Percentiles rank a stretch among this genome's conserved stretches.
These are phyloP conservation scores for Globisporangium perplexum DNA, from an alignment of 352 stramenopile genomes.

Conservation along the genomic window DNA sequence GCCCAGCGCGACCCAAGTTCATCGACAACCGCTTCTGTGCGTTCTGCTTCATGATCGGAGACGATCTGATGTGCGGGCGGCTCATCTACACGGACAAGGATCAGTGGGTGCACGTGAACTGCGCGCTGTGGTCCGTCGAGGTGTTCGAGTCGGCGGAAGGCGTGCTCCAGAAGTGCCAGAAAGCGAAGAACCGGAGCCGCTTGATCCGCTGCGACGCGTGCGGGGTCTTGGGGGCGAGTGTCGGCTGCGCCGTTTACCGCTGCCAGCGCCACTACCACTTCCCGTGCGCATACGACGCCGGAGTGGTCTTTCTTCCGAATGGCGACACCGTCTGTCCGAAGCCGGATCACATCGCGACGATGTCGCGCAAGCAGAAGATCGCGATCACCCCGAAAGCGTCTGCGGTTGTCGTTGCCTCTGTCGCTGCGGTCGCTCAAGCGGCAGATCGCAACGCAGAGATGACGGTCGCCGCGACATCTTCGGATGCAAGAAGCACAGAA, in stretches of 20 bases:
- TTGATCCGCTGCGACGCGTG: slow-evolving; percentile 91
- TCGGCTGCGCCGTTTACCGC: slow-evolving; percentile 86
- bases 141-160: slow-evolving; percentile 79
- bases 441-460: not conserved
- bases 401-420: not conserved
- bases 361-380: slow-evolving; percentile 27
- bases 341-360: slow-evolving; percentile 39
- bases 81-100: slow-evolving; percentile 80
- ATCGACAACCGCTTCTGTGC: slow-evolving; percentile 71
- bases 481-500: not conserved
- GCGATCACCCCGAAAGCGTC: not conserved
- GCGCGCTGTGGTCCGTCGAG: slow-evolving; percentile 91
- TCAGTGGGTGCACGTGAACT: slow-evolving; percentile 91
- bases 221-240: slow-evolving; percentile 83
- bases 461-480: not conserved
- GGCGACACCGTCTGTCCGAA: slow-evolving; percentile 65
- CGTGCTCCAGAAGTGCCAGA: slow-evolving; percentile 83
- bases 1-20: slow-evolving; percentile 12
- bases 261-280: slow-evolving; percentile 94
- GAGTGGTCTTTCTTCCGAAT: slow-evolving; percentile 61
- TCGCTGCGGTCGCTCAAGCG: not conserved
- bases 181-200: slow-evolving; percentile 82
- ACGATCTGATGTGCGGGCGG: slow-evolving; percentile 62
- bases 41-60: slow-evolving; percentile 80
- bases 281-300: slow-evolving; percentile 81